Evolutionary conservation across 257 asterid species (phyloP).

Genomic region (Salvia hispanica): DNA sequence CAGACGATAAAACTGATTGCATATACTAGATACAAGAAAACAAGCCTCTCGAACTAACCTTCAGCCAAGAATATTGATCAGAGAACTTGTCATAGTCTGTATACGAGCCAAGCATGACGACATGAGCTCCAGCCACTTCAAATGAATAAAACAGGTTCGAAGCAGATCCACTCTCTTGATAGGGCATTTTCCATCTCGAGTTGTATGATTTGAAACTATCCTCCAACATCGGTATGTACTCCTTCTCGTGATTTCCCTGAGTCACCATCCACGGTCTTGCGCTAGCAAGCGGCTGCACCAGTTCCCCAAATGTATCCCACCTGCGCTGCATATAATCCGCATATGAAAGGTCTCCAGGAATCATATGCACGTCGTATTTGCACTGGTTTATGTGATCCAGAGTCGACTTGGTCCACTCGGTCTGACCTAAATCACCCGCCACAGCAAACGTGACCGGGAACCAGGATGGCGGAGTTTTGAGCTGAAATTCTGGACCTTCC

Average conservation of each 20-base stretch:
- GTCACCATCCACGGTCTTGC: slow-evolving; percentile 99
- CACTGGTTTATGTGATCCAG: slow-evolving; percentile 79
- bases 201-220: slow-evolving; percentile 69
- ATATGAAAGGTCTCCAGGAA: slow-evolving; percentile 94
- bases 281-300: slow-evolving; percentile 95
- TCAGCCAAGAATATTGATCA: slow-evolving; percentile 79
- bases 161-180: slow-evolving; percentile 75
- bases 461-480: slow-evolving; percentile 85
- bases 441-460: slow-evolving; percentile 86
- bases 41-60: slow-evolving; percentile 52
- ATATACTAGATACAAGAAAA: not conserved
- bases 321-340: slow-evolving; percentile 77
- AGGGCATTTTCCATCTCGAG: slow-evolving; percentile 99
- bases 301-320: slow-evolving; percentile 96
- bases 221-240: slow-evolving; percentile 55
- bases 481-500: slow-evolving; percentile 70
- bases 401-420: slow-evolving; percentile 92
- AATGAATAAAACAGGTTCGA: slow-evolving; percentile 92
- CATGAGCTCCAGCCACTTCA: slow-evolving; percentile 88
- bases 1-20: not conserved
- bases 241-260: slow-evolving; percentile 97
- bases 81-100: slow-evolving; percentile 73
- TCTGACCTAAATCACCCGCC: slow-evolving; percentile 96
- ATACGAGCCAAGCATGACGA: slow-evolving; percentile 93
- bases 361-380: slow-evolving; percentile 74